Conservation (phyloP, 2,329 filamentous ascomycete species). For the Colletotrichum gloeosporioides region DNA sequence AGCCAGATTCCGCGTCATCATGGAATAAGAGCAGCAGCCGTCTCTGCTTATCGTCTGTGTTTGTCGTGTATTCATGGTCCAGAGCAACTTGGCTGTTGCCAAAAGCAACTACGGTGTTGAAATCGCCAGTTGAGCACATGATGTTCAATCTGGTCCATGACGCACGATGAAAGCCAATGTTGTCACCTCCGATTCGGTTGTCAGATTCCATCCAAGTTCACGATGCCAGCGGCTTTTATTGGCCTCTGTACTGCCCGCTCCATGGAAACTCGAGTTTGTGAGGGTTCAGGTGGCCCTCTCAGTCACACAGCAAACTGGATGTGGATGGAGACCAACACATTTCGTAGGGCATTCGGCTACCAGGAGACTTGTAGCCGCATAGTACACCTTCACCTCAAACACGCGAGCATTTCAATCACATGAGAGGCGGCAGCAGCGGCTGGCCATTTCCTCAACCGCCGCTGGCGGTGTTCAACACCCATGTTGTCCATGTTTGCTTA, state of each 20-base stretch:
- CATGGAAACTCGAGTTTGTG: neutral
- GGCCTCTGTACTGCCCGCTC: neutral
- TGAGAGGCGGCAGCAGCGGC: neutral
- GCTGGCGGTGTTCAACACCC: neutral
- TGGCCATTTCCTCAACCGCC: neutral
- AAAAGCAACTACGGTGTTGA: too few species aligned
- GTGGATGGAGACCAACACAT: neutral
- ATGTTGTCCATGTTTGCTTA: neutral
- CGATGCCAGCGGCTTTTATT: neutral
- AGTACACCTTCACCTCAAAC: neutral
- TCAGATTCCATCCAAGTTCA: neutral
- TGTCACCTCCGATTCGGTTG: neutral
- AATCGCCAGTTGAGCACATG: too few species aligned
- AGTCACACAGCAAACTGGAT: neutral
- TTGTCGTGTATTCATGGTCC: neutral
- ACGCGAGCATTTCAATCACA: neutral
- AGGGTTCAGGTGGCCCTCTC: accelerated
- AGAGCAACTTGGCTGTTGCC: too few species aligned
- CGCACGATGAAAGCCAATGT: neutral
- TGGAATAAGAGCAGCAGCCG: too few species aligned
- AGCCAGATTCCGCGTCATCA: too few species aligned
- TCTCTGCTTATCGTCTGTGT: too few species aligned
- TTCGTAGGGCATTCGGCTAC: neutral
- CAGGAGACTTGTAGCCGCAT: neutral
- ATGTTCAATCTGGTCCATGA: too few species aligned